Evolutionary conservation across 768 basidiomycete genomes (phyloP), one percentile per base, ranked within the genome.

Genomic region (Termitomyces bulborhizus): DNA sequence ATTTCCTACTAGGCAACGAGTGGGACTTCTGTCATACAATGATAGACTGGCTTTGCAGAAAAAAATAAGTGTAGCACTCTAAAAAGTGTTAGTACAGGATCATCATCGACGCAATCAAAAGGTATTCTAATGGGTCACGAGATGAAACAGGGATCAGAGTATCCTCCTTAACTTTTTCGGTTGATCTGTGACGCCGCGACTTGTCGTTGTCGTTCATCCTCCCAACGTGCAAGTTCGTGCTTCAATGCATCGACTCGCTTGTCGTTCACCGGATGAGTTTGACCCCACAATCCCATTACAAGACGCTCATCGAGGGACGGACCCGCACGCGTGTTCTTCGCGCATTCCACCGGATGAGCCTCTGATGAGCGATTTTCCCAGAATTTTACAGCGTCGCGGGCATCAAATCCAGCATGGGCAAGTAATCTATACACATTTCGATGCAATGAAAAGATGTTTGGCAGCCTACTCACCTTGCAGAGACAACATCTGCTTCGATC

Each of bases 401-500:
- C 90, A 71, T 97, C 92, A 65, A 89, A 98, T 5, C 93, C 92
- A 0, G 95, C 88, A 65, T 93, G 82, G 0, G 95, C 93, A 36
- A 99, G 82, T n/a, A 99, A 74, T 57, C 94, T 94, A 42, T 39
- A 39, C 36, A 41, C 57, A 51, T 48, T 39, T 39, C 4, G 26
- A n/a, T 27, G 6, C 11, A 3, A 50, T 15, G 1, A 3, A 16
- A 39, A 50, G 16, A n/a, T 13, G 26, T 27, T 44, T 12, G 6
- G n/a, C 21, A 39, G 18, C 40, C n/a, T 12, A 63, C 76, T 51
- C 58, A 90, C 90, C 91, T 79, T 6, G 87, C 80, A 12, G 91
- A 93, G 37, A 95, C 93, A 32, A 92, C 71, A 65, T 98, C 94
- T 13, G 94, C 96, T 67, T 99, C 96, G 13, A 90, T 81, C 68